A percentile compares a stretch with the other conserved stretches of the same genome.
Evolutionary conservation across 768 basidiomycete species (phyloP).

Genomic region (Ephemerocybe angulata): DNA sequence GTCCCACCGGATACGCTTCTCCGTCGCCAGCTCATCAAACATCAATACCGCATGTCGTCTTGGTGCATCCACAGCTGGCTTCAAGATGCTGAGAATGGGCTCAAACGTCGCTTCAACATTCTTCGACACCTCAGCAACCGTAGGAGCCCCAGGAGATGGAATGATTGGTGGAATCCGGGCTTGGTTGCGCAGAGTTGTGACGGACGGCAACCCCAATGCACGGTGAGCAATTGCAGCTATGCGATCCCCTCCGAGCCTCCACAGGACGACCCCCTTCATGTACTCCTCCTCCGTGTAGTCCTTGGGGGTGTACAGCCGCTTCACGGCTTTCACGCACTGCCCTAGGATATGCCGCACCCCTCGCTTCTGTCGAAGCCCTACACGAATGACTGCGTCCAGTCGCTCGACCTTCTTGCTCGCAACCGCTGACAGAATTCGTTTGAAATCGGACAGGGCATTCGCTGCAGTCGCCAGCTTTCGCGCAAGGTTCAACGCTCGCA

Average conservation of each 20-base stretch:
- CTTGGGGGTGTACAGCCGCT: neutral
- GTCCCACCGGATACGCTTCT: conserved; percentile 25
- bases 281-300: neutral
- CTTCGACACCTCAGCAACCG: neutral
- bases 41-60: conserved; percentile 23
- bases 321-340: neutral
- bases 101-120: neutral
- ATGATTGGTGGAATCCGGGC: neutral
- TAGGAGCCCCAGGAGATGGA: neutral
- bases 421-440: neutral
- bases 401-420: neutral
- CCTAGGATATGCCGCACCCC: neutral
- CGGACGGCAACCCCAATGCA: neutral
- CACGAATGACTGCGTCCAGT: conserved; percentile 8
- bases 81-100: neutral
- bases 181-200: neutral
- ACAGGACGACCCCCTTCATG: neutral
- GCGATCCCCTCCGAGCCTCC: neutral
- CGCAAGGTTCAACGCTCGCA: neutral
- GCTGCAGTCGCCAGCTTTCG: neutral
- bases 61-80: conserved; percentile 6
- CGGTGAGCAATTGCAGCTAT: neutral
- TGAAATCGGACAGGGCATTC: neutral
- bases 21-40: conserved; percentile 26
- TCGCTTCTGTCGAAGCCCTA: conserved; percentile 12